These are phyloP conservation scores for Samsoniella hepiali DNA, from an alignment of 2,329 filamentous ascomycete genomes.

Conservation along the genomic window DNA sequence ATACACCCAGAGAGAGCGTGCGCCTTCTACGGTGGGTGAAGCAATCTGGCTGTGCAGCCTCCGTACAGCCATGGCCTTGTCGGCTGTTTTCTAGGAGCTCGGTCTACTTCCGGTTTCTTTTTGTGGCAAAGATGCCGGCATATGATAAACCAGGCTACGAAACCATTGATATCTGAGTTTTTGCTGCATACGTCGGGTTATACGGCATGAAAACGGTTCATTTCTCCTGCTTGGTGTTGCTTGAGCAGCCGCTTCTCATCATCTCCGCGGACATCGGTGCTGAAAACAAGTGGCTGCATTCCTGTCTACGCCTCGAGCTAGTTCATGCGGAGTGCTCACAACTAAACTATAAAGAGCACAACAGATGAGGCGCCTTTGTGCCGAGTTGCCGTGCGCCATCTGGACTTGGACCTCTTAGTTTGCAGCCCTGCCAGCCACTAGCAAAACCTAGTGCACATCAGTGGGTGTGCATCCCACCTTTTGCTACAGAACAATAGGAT, in stretches of 20 bases:
- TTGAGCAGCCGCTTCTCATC: neutral
- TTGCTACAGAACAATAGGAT: too few relatives aligned
- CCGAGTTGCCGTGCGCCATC: neutral
- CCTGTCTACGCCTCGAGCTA: neutral
- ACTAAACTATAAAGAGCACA: neutral
- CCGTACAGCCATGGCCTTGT: too few relatives aligned
- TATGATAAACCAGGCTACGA: neutral
- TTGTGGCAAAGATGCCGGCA: neutral
- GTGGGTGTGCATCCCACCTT: too few relatives aligned
- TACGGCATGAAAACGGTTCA: neutral
- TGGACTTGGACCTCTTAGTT: too few relatives aligned
- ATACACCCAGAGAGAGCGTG: neutral
- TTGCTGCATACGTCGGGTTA: neutral
- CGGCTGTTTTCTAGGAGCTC: too few relatives aligned
- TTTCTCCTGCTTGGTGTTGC: neutral
- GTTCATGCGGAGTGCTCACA: neutral
- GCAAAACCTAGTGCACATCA: too few relatives aligned
- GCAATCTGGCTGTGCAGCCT: too few relatives aligned
- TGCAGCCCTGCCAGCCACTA: too few relatives aligned
- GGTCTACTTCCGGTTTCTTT: too few relatives aligned
- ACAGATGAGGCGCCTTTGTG: neutral
- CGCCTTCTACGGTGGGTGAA: neutral
- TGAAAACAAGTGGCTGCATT: neutral
- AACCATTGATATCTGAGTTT: neutral
- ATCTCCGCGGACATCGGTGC: too few relatives aligned